phyloP scores from a whole-genome alignment of 2,329 filamentous ascomycete species.

The Ramichloridium luteum region DNA sequence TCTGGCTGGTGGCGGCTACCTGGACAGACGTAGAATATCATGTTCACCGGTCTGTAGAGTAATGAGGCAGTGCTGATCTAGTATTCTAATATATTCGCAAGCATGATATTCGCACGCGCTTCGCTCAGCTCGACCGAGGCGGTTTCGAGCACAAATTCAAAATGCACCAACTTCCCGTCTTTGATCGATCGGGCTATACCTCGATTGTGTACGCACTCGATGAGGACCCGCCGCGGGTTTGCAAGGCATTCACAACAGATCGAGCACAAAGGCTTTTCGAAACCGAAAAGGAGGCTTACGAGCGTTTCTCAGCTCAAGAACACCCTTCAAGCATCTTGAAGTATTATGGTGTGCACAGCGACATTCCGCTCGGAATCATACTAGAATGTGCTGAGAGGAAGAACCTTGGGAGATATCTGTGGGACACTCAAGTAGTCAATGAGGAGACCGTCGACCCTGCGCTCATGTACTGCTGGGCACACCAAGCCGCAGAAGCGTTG shows the following conservation, averaged over 20 bases:
- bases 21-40: too few species aligned
- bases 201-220: slow-evolving; percentile 2
- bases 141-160: too few species aligned
- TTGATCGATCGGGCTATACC: slow-evolving; percentile 1
- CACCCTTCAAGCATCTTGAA: slow-evolving; percentile 4
- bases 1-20: too few species aligned
- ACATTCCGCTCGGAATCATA: slow-evolving; percentile 2
- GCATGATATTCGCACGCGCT: too few species aligned
- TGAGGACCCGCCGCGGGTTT: neutral
- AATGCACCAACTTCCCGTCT: too few species aligned
- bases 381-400: slow-evolving; percentile 4
- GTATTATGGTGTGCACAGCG: slow-evolving; percentile 5
- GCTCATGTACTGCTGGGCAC: slow-evolving; percentile 4
- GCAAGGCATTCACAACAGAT: slow-evolving; percentile 2
- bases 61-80: too few species aligned
- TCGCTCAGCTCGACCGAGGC: too few species aligned
- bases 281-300: slow-evolving; percentile 6
- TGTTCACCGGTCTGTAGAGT: too few species aligned
- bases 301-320: slow-evolving; percentile 5
- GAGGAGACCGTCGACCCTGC: neutral
- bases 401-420: slow-evolving; percentile 4
- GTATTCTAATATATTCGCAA: too few species aligned
- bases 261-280: slow-evolving; percentile 1
- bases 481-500: slow-evolving; percentile 4
- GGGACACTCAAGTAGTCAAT: neutral